These are phyloP conservation scores for Fagopyrum tataricum DNA, from an alignment of 148 eudicot genomes.

Conservation along the genomic window DNA sequence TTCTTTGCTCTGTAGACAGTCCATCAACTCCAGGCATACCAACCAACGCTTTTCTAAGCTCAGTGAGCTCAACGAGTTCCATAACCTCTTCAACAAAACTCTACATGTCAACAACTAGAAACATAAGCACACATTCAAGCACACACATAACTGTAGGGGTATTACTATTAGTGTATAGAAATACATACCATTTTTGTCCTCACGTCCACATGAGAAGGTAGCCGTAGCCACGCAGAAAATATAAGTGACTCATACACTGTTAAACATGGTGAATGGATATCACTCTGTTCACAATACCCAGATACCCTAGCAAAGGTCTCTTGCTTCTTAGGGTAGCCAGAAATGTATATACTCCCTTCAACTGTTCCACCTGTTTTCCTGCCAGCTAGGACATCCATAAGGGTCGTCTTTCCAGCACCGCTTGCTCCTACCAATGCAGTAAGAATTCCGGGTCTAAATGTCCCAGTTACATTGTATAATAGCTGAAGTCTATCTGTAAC, in stretches of 20 bases:
- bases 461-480: constrained; percentile 64
- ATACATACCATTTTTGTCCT: constrained; percentile 49
- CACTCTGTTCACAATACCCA: constrained; percentile 94
- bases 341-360: constrained; percentile 66
- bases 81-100: constrained; percentile 85
- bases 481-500: constrained; percentile 57
- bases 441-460: constrained; percentile 91
- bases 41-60: constrained; percentile 62
- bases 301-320: constrained; percentile 90
- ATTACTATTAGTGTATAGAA: background rate
- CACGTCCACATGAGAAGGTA: constrained; percentile 54
- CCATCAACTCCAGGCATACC: constrained; percentile 94
- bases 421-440: constrained; percentile 96
- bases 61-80: constrained; percentile 89
- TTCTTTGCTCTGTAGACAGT: constrained; percentile 88
- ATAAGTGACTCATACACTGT: constrained; percentile 78
- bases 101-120: constrained; percentile 29
- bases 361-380: constrained; percentile 92
- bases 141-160: background rate
- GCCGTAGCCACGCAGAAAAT: constrained; percentile 87
- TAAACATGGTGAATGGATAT: constrained; percentile 86
- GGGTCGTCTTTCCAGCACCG: constrained; percentile 98
- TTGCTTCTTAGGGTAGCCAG: constrained; percentile 86
- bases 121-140: constrained; percentile 2
- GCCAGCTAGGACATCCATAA: constrained; percentile 97